Conservation (phyloP, 1,139 yeast species). For the Scheffersomyces segobiensis region DNA sequence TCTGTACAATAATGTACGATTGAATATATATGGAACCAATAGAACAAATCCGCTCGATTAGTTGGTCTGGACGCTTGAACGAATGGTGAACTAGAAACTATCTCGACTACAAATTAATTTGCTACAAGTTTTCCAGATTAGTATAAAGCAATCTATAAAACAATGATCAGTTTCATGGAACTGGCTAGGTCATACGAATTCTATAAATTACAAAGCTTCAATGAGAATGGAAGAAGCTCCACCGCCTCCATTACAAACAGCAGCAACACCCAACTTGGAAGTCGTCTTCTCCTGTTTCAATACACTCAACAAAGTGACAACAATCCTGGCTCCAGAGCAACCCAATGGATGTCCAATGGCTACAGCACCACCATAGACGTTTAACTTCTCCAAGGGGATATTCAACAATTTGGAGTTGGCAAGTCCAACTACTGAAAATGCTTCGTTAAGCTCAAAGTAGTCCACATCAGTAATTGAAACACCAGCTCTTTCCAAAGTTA, state of each 20-base stretch:
- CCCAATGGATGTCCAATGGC: slow-evolving; percentile 7
- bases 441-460: slow-evolving; percentile 5
- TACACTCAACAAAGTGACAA: slow-evolving; percentile 5
- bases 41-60: neutral
- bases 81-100: too few species aligned
- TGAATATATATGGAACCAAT: neutral
- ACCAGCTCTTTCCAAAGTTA: slow-evolving; percentile 5
- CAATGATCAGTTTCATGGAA: neutral
- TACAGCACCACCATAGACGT: slow-evolving; percentile 6
- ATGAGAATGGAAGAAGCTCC: slow-evolving; percentile 3
- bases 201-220: neutral
- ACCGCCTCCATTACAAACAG: slow-evolving; percentile 6
- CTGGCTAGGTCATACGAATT: neutral
- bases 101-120: too few species aligned
- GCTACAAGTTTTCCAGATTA: neutral
- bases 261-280: slow-evolving; percentile 4
- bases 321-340: slow-evolving; percentile 6
- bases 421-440: slow-evolving; percentile 5
- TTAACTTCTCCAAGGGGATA: slow-evolving; percentile 2
- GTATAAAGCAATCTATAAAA: neutral
- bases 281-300: slow-evolving; percentile 3
- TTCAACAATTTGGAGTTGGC: slow-evolving; percentile 4
- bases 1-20: neutral
- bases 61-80: too few species aligned
- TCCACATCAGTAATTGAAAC: slow-evolving; percentile 3